Conservation (phyloP, 768 basidiomycete species). For the Aureoboletus auriporus region DNA sequence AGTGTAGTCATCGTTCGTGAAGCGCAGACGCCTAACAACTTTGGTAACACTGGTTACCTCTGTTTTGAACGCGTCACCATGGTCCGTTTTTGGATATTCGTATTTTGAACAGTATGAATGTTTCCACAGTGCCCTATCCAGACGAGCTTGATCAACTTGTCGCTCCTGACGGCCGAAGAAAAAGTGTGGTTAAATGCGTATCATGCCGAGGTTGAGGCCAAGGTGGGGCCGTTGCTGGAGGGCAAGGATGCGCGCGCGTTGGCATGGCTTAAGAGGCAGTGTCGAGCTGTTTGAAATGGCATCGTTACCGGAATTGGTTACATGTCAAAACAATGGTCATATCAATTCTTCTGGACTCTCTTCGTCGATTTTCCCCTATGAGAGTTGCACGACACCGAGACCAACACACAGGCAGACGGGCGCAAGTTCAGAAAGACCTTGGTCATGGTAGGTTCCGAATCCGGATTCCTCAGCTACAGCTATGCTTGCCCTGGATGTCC, state of each 20-base stretch:
- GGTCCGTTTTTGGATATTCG: constrained; percentile 42
- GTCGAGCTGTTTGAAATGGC: constrained; percentile 8
- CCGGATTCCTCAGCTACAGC: too few species aligned
- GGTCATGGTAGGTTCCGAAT: too few species aligned
- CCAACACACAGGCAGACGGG: too few species aligned
- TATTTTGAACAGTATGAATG: neutral
- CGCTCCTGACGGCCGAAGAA: constrained; percentile 64
- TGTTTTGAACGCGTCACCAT: constrained; percentile 85
- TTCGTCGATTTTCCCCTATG: too few species aligned
- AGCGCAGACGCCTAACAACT: constrained; percentile 68
- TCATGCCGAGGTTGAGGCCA: constrained; percentile 57
- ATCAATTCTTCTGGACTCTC: too few species aligned
- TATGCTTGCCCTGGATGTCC: too few species aligned
- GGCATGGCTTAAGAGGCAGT: constrained; percentile 21
- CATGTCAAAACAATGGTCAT: too few species aligned
- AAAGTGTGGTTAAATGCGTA: constrained; percentile 81
- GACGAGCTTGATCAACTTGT: constrained; percentile 68
- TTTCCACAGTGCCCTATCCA: constrained; percentile 71
- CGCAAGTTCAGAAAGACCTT: too few species aligned
- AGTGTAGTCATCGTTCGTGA: constrained; percentile 77
- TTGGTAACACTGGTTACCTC: constrained; percentile 79
- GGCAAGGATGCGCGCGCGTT: constrained; percentile 28
- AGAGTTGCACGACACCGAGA: too few species aligned
- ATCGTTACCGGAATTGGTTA: too few species aligned
- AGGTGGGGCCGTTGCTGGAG: constrained; percentile 58